Evolutionary conservation across 2,329 filamentous ascomycete species (phyloP), one percentile per base, ranked within the genome.

Genomic region (Alternaria ventricosa): DNA sequence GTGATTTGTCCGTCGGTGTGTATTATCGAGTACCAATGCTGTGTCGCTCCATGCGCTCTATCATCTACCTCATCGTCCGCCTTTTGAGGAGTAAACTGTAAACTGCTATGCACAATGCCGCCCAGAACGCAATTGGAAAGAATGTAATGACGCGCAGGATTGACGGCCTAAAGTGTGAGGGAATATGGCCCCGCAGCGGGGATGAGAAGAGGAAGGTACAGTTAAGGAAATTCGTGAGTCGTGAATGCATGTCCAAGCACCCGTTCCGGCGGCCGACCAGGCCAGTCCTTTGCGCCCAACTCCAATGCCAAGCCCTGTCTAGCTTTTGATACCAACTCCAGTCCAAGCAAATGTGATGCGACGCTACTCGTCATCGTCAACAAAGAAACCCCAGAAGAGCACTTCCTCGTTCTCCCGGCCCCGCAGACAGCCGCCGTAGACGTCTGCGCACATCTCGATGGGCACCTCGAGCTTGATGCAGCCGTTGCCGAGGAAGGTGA

Each of bases 381-480:
- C 73, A 46, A 79, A 77, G 61, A 78, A 70, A 50, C 75, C 77
- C 77, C 77, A 79, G 64, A 79, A 79, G 20, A 75, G 65, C 10
- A 79, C 70, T 43, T 79, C 77, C 45, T 77, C 74, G 45, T 77
- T 75, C 51, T 78, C 76, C 18, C 76, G 66, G 11, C 76, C 77
- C 10, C 56, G 53, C 47, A 79, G 66, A 27, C 70, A 64, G 33
- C 74, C 74, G 44, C 75, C 74, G 63, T 78, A 79, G 36, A 78
- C 68, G 47, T 78, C 68, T 58, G 76, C 77, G 63, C 77, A 79
- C 76, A 79, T 78, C 55, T 79, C 77, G 44, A 79, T 72, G 49
- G 77, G 77, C 11, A 79, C 70, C 60, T 79, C 77, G 43, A 79
- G 69, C 67, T 78, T 79, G 47, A 79, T 62, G 65, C 74, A 79